Percentiles rank a stretch among this genome's conserved stretches.
Evolutionary conservation across 805 yeast genomes (phyloP).

Genomic region (Wickerhamiella sorbophila): DNA sequence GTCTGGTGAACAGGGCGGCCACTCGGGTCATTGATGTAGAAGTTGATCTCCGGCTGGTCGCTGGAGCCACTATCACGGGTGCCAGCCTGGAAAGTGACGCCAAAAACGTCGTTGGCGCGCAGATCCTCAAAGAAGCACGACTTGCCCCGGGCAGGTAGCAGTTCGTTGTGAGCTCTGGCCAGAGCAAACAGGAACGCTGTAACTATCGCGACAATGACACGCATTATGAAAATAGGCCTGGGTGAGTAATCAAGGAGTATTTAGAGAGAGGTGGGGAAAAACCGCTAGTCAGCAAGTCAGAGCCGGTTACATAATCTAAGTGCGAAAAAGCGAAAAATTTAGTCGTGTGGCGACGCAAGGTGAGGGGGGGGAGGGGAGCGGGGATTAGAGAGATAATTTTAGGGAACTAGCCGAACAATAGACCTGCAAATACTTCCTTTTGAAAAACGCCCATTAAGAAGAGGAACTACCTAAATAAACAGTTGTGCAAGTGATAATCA

Average conservation of each 20-base stretch:
- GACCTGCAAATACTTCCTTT: too few relatives aligned
- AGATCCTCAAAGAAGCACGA: constrained; percentile 79
- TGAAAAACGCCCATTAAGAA: not conserved
- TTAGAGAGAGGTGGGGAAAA: too few relatives aligned
- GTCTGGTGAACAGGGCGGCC: constrained; percentile 37
- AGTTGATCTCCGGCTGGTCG: constrained; percentile 37
- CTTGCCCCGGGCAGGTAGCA: constrained; percentile 69
- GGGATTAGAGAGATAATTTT: too few relatives aligned
- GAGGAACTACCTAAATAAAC: not conserved
- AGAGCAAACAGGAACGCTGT: constrained; percentile 6
- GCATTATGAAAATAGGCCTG: not conserved
- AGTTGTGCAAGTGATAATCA: not conserved
- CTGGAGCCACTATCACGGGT: constrained; percentile 44
- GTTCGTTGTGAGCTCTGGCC: constrained; percentile 56
- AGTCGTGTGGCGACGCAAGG: too few relatives aligned
- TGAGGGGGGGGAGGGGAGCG: too few relatives aligned
- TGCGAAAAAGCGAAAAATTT: too few relatives aligned
- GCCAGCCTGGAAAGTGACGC: constrained; percentile 86
- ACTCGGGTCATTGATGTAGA: constrained; percentile 39
- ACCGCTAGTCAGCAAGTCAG: too few relatives aligned
- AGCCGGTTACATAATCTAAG: too few relatives aligned
- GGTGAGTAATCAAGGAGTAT: not conserved
- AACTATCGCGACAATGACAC: constrained; percentile 8
- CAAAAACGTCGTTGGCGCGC: constrained; percentile 70
- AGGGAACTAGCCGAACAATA: too few relatives aligned